Evolutionary conservation across 2,329 filamentous ascomycete genomes (phyloP), one percentile per base, ranked within the genome.

Genomic region (Botrytis pseudocinerea): DNA sequence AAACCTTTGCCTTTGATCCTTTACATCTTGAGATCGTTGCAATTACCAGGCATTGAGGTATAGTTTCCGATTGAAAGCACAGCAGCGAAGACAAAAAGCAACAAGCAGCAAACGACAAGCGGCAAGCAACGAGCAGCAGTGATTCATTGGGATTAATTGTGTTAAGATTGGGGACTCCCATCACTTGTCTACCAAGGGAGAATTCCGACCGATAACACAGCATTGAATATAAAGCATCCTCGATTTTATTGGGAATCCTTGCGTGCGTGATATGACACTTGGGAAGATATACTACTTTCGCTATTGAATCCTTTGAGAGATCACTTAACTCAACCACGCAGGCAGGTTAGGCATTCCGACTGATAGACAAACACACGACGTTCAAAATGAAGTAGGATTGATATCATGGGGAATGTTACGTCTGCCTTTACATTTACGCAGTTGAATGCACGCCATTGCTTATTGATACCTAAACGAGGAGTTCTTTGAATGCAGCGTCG

Each of bases 401-500:
- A 64, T 22, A 46, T 44, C 61, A 46, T 44, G 32, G 40, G 40
- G 61, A 32, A 46, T 59, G 5, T 20, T 57, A 48, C 65, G 46
- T 57, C 51, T 69, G 46, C 42, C 51, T 69, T 42, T 57, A 69
- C 60, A 62, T 62, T 57, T 28, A 25, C 48, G 48, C 65, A 57
- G 40, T 59, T 20, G 46, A 68, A 68, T 22, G 20, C 18, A 65
- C 25, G 25, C 42, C 38, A 7, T 20, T 20, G 10, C 42, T 25
- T 32, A 69, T 69, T 69, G 65, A 57, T 10, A 40, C 48, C 35
- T 69, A 48, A 44, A 69, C 35, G 38, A 69, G 48, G 65, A n/a
- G 32, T 22, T 57, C n/a, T 22, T 57, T 22, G 9, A 68, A 42
- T 57, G 65, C 48, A 69, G 35, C 48, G n/a, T 57, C 38, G 65